These are phyloP conservation scores for Cyclospora cayetanensis DNA, from an alignment of 169 alveolate genomes.

Conservation along the genomic window DNA sequence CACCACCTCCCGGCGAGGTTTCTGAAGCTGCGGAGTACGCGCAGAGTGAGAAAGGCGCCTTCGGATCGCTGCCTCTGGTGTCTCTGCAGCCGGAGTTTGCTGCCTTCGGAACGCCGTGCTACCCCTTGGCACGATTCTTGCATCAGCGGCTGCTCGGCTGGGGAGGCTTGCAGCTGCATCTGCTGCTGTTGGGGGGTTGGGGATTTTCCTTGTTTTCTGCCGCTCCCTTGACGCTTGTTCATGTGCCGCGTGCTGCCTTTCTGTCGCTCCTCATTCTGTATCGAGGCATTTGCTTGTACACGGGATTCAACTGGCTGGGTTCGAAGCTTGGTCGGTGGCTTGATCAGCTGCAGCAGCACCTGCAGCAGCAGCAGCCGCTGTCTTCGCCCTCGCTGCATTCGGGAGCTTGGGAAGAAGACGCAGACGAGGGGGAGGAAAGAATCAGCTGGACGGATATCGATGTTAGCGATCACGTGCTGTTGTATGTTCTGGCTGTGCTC, in stretches of 20 bases:
- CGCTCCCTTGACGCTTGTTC: conserved; percentile 33
- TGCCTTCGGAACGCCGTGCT: conserved; percentile 20
- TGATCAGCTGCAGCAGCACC: background rate
- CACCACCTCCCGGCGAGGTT: no score
- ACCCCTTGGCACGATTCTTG: conserved; percentile 28
- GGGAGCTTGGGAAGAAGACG: background rate
- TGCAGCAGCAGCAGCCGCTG: background rate
- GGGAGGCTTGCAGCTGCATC: conserved; percentile 36
- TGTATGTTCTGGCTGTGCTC: conserved; percentile 21
- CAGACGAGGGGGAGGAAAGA: background rate
- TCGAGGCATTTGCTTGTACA: conserved; percentile 3
- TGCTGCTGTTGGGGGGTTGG: conserved; percentile 45
- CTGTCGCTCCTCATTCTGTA: background rate
- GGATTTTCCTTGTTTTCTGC: background rate
- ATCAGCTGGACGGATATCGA: background rate
- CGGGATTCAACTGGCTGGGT: background rate
- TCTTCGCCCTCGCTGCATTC: background rate
- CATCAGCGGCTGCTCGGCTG: conserved; percentile 44
- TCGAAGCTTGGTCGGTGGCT: background rate
- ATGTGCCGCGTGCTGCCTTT: conserved; percentile 31
- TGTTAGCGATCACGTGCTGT: conserved; percentile 46
- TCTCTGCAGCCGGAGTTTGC: background rate
- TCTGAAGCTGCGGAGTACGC: no score
- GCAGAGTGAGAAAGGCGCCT: no score
- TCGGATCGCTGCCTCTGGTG: background rate